Evolutionary conservation across 2,329 filamentous ascomycete genomes (phyloP).

Genomic region (Phyllosticta citribraziliensis): DNA sequence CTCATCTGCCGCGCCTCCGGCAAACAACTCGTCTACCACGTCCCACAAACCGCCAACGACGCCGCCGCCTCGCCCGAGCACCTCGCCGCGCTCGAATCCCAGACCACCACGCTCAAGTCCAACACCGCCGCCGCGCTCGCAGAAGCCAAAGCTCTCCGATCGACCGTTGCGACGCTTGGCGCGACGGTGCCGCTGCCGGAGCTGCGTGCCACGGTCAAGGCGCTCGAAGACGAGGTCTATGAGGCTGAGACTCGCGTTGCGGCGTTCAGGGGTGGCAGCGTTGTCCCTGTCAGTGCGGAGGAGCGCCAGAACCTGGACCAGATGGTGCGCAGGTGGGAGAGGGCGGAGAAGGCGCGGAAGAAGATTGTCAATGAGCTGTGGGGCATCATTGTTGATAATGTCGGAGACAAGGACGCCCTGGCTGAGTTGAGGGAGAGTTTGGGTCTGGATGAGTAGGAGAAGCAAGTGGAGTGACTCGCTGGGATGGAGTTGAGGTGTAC

Average conservation of each 20-base stretch:
- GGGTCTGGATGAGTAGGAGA: conserved; percentile 24
- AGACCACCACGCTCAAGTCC: conserved; percentile 38
- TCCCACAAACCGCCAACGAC: conserved; percentile 41
- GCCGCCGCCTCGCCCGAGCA: conserved; percentile 35
- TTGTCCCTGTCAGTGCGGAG: conserved; percentile 37
- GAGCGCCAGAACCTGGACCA: conserved; percentile 38
- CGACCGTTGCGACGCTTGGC: conserved; percentile 36
- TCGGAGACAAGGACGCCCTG: conserved; percentile 38
- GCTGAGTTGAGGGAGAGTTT: conserved; percentile 41
- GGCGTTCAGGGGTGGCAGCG: conserved; percentile 30
- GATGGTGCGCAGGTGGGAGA: conserved; percentile 36
- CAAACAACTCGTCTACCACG: conserved; percentile 54
- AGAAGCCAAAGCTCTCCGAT: conserved; percentile 41
- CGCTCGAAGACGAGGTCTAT: conserved; percentile 36
- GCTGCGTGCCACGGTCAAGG: conserved; percentile 34
- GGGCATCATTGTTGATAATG: conserved; percentile 36
- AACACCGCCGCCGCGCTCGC: conserved; percentile 35
- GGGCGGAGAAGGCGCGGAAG: conserved; percentile 32
- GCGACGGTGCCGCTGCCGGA: conserved; percentile 42
- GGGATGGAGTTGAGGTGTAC: not conserved
- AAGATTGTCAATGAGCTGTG: conserved; percentile 44
- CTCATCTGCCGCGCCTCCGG: conserved; percentile 51
- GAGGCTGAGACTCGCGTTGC: conserved; percentile 33
- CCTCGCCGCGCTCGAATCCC: conserved; percentile 40
- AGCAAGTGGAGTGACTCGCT: not conserved